Evolutionary conservation across 257 asterid genomes (phyloP).

Genomic region (Solanum pennellii): DNA sequence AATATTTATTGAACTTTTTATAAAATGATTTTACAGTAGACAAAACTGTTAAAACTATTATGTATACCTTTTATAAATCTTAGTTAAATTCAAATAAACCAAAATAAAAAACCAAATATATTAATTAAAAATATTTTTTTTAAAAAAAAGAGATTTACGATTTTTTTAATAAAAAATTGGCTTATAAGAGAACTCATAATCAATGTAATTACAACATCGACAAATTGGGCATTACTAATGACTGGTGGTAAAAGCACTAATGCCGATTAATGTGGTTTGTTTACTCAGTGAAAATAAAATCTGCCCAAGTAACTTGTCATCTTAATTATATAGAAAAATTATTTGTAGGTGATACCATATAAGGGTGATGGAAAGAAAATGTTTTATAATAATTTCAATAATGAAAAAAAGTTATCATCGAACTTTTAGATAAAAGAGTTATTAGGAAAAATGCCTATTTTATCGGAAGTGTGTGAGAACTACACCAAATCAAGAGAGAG

Average conservation of each 20-base stretch:
- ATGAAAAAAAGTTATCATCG: too few relatives aligned
- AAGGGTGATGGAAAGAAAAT: not conserved
- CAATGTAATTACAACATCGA: not conserved
- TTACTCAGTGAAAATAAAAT: not conserved
- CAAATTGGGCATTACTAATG: not conserved
- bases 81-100: too few relatives aligned
- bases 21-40: not conserved
- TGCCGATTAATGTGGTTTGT: not conserved
- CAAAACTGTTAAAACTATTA: too few relatives aligned
- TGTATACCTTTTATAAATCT: not conserved
- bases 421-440: not conserved
- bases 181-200: not conserved
- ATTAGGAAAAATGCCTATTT: not conserved
- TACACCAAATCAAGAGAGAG: too few relatives aligned
- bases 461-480: too few relatives aligned
- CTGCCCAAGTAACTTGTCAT: not conserved
- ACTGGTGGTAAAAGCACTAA: not conserved
- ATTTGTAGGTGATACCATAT: too few relatives aligned
- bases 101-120: too few relatives aligned
- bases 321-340: not conserved
- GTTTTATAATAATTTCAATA: too few relatives aligned
- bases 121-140: too few relatives aligned
- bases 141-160: not conserved
- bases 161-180: not conserved
- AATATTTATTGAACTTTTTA: too few relatives aligned